A percentile compares a stretch with the other conserved stretches of the same genome.
phyloP scores from a whole-genome alignment of 2,329 filamentous ascomycete species.

The Ophiocordyceps sinensis region DNA sequence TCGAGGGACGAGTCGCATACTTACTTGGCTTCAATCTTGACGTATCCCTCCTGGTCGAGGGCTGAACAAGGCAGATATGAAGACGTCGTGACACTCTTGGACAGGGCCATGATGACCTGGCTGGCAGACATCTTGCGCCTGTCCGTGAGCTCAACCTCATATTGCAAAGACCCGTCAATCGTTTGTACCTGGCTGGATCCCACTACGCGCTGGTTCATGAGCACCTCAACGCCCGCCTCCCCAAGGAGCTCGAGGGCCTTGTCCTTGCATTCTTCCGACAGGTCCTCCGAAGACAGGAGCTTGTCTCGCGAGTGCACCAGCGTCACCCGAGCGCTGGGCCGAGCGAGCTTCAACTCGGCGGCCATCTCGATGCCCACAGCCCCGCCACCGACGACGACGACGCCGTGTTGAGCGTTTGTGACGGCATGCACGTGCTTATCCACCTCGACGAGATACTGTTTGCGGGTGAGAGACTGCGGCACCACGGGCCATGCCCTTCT shows the following conservation, averaged over 20 bases:
- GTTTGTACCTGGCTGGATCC: conserved; percentile 29
- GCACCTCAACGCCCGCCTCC: conserved; percentile 49
- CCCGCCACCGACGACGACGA: conserved; percentile 62
- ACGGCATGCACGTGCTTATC: conserved; percentile 43
- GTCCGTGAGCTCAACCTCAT: conserved; percentile 43
- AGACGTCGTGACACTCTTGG: conserved; percentile 46
- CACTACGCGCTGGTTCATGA: conserved; percentile 45
- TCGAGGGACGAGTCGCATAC: conserved; percentile 8
- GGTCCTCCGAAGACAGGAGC: conserved; percentile 58
- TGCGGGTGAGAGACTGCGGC: conserved; percentile 47
- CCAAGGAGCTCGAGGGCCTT: conserved; percentile 41
- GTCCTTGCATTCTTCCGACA: conserved; percentile 56
- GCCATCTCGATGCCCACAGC: conserved; percentile 77
- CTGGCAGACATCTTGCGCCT: conserved; percentile 45
- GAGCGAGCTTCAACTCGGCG: conserved; percentile 55
- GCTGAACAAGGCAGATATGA: conserved; percentile 43
- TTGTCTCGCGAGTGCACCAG: conserved; percentile 59
- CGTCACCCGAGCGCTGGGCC: conserved; percentile 52
- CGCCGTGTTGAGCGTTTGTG: conserved; percentile 35
- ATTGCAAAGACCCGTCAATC: conserved; percentile 23
- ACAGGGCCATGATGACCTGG: conserved; percentile 56
- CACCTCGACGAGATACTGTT: conserved; percentile 49
- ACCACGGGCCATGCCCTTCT: conserved; percentile 58
- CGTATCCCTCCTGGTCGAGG: conserved; percentile 49
- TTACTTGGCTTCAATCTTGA: conserved; percentile 45